Percentiles rank a stretch among this genome's conserved stretches.
Evolutionary conservation across 1,284 basidiomycete genomes (phyloP).

Genomic region (Vanrija sp.): DNA sequence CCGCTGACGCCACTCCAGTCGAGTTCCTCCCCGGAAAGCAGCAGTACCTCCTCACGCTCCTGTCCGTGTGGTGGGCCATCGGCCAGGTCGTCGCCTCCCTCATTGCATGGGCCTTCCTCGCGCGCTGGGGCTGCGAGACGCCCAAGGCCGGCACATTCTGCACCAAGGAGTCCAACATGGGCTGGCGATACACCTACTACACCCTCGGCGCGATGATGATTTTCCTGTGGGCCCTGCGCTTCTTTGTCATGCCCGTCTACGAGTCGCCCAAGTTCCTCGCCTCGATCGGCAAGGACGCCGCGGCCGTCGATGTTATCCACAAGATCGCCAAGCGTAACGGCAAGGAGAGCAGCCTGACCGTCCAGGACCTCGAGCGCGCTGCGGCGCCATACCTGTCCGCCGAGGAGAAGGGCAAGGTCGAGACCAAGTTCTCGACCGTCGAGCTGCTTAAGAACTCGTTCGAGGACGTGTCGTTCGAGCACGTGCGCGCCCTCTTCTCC

Average conservation of each 20-base stretch:
- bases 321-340: slow-evolving; percentile 57
- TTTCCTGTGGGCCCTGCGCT: slow-evolving; percentile 41
- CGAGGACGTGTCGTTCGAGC: slow-evolving; percentile 53
- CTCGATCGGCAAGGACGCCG: slow-evolving; percentile 57
- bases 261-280: slow-evolving; percentile 63
- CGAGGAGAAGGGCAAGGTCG: slow-evolving; percentile 18
- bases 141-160: slow-evolving; percentile 40
- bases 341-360: slow-evolving; percentile 51
- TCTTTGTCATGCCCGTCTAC: slow-evolving; percentile 51
- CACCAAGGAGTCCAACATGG: slow-evolving; percentile 55
- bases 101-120: slow-evolving; percentile 46
- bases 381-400: slow-evolving; percentile 32
- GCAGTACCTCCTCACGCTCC: slow-evolving; percentile 63
- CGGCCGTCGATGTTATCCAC: slow-evolving; percentile 54
- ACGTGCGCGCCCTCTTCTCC: slow-evolving; percentile 56
- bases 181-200: slow-evolving; percentile 62
- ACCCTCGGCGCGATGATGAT: slow-evolving; percentile 54
- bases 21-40: slow-evolving; percentile 57
- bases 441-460: slow-evolving; percentile 50
- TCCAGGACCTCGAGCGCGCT: slow-evolving; percentile 51
- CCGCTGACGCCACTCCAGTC: slow-evolving; percentile 21
- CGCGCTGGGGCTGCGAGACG: slow-evolving; percentile 16
- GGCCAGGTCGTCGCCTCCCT: slow-evolving; percentile 55
- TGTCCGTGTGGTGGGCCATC: slow-evolving; percentile 64
- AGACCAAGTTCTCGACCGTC: slow-evolving; percentile 29